Percentiles rank a stretch among this genome's conserved stretches.
Conservation (phyloP, 768 basidiomycete genomes). For the Psilocybe cyanescens region DNA sequence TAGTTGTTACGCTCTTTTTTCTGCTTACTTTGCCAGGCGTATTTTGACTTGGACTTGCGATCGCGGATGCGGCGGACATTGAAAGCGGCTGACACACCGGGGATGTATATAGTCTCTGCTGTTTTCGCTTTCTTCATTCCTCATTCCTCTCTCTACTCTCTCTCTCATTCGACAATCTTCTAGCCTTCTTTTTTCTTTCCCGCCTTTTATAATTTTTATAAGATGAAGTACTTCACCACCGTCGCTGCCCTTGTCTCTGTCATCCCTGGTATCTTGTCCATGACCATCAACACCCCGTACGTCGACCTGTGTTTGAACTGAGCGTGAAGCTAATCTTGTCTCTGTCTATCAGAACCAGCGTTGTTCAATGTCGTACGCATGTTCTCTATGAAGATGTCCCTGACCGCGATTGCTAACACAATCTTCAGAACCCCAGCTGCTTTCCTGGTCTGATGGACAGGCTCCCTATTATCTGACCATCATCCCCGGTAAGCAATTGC, state of each 20-base stretch:
- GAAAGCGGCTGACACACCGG: constrained; percentile 31
- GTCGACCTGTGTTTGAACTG: constrained; percentile 29
- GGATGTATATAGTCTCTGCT: constrained; percentile 25
- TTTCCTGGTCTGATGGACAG: constrained; percentile 56
- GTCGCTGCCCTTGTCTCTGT: constrained; percentile 39
- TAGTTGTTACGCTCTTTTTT: background rate
- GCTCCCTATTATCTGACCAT: constrained; percentile 63
- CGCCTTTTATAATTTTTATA: constrained; percentile 17
- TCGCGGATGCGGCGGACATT: constrained; percentile 33
- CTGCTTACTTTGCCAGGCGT: background rate
- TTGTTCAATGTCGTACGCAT: constrained; percentile 56
- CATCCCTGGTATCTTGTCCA: constrained; percentile 38
- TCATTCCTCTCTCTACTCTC: constrained; percentile 4
- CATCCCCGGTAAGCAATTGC: constrained; percentile 57
- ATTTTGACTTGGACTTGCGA: constrained; percentile 7
- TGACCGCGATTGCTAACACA: background rate
- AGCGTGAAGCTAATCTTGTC: background rate
- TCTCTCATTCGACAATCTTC: constrained; percentile 15
- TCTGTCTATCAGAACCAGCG: constrained; percentile 20
- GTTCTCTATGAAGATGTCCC: background rate
- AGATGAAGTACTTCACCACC: constrained; percentile 42
- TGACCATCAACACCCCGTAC: constrained; percentile 75
- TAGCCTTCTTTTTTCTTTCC: constrained; percentile 10
- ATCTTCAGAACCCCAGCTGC: constrained; percentile 56
- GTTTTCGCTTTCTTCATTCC: constrained; percentile 8